A percentile compares a stretch with the other conserved stretches of the same genome.
Evolutionary conservation across 129 eudicot species (phyloP).

Genomic region (Oenanthe sinensis): DNA sequence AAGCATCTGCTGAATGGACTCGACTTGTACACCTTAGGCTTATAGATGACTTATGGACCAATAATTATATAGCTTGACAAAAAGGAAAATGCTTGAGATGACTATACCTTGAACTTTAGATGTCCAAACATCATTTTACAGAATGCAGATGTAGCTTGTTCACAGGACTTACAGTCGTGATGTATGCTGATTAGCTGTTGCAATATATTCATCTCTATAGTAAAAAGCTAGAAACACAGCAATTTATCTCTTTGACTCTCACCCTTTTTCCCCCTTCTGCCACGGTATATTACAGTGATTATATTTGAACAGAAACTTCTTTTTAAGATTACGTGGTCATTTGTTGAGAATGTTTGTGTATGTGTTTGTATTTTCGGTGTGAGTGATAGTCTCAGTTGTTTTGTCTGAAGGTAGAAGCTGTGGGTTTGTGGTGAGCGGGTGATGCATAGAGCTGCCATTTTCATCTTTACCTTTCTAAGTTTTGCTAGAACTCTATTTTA

Average conservation of each 20-base stretch:
- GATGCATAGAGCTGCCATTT: not conserved
- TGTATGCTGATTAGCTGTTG: too few species aligned
- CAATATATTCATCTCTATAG: too few species aligned
- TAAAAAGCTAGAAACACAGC: not conserved
- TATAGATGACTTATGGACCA: not conserved
- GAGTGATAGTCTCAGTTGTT: not conserved
- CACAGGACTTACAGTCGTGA: slow-evolving; percentile 84
- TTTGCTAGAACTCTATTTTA: not conserved
- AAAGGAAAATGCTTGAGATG: not conserved
- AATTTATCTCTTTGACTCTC: not conserved
- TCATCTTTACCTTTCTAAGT: not conserved
- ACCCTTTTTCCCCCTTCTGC: not conserved
- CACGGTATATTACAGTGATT: not conserved
- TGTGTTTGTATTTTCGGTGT: not conserved
- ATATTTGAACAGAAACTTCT: not conserved
- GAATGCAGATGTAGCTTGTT: slow-evolving; percentile 87
- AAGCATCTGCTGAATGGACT: not conserved
- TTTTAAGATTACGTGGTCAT: not conserved
- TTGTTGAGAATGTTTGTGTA: not conserved
- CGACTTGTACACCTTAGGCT: not conserved
- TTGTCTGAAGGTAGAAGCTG: not conserved
- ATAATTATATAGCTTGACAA: too few species aligned
- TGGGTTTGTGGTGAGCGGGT: not conserved
- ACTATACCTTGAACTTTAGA: slow-evolving; percentile 56
- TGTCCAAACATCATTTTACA: slow-evolving; percentile 49